A percentile compares a stretch with the other conserved stretches of the same genome.
These are phyloP conservation scores for Globisporangium sylvaticum DNA, from an alignment of 352 stramenopile species.

Conservation along the genomic window DNA sequence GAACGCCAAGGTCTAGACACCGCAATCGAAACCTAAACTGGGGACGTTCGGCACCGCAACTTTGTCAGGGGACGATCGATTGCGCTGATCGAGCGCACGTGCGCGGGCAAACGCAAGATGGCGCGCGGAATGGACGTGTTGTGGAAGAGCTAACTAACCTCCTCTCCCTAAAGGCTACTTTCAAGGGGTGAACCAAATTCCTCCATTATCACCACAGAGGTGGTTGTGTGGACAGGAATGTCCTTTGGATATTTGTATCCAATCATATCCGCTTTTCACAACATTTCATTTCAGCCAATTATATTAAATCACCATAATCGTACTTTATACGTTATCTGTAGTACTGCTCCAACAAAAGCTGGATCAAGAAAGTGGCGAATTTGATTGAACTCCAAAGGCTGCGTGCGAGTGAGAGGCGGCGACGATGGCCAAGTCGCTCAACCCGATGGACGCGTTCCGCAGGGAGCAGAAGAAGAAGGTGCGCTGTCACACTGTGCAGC, in stretches of 20 bases:
- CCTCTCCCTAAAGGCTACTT: too few relatives aligned
- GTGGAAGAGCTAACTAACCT: too few relatives aligned
- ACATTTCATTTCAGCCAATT: not conserved
- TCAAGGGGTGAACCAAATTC: too few relatives aligned
- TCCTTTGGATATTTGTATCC: not conserved
- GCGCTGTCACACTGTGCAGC: not conserved
- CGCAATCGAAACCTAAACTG: too few relatives aligned
- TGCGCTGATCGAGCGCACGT: too few relatives aligned
- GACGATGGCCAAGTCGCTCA: conserved; percentile 56
- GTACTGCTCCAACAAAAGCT: not conserved
- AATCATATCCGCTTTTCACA: not conserved
- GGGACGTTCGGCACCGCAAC: too few relatives aligned
- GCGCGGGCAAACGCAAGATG: too few relatives aligned
- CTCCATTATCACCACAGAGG: too few relatives aligned
- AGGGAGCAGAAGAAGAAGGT: conserved; percentile 83
- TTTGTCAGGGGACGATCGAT: too few relatives aligned
- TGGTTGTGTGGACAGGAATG: too few relatives aligned
- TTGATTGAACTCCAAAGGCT: not conserved
- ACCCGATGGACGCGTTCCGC: conserved; percentile 71
- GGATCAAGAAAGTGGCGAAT: not conserved
- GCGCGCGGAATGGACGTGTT: too few relatives aligned
- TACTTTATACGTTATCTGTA: not conserved
- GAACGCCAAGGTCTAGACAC: too few relatives aligned
- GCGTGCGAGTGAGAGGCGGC: not conserved
- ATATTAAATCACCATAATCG: not conserved